Conservation (phyloP, 108 stramenopile genomes). For the Chaetoceros tenuissimus region DNA sequence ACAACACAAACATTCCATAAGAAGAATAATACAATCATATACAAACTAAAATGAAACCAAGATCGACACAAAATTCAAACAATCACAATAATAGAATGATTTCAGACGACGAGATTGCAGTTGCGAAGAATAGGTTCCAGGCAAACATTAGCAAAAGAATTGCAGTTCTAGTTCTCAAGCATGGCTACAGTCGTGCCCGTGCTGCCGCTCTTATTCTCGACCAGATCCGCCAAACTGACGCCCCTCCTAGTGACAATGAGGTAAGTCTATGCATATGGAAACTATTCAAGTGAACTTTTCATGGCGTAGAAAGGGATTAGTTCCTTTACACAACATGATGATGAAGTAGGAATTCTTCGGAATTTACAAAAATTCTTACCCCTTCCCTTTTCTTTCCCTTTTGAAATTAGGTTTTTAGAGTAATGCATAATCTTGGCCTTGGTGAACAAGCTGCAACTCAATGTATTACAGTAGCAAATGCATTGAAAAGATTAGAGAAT, state of each 20-base stretch:
- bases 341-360: no score
- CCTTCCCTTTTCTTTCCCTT: no score
- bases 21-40: no score
- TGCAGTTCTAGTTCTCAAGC: not conserved
- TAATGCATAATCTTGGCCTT: not conserved
- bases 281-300: no score
- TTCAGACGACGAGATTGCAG: not conserved
- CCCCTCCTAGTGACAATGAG: not conserved
- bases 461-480: not conserved
- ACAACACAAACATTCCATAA: no score
- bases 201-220: not conserved
- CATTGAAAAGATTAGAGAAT: not conserved
- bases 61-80: not conserved
- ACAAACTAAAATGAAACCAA: not conserved
- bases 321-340: no score
- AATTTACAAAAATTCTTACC: no score
- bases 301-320: no score
- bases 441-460: not conserved
- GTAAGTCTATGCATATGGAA: not conserved
- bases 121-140: not conserved
- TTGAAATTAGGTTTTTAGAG: not conserved
- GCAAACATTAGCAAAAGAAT: not conserved
- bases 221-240: not conserved
- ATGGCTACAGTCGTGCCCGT: not conserved
- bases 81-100: not conserved